These are phyloP conservation scores for Ophiostoma himal-ulmi DNA, from an alignment of 2,329 filamentous ascomycete genomes.

Conservation along the genomic window DNA sequence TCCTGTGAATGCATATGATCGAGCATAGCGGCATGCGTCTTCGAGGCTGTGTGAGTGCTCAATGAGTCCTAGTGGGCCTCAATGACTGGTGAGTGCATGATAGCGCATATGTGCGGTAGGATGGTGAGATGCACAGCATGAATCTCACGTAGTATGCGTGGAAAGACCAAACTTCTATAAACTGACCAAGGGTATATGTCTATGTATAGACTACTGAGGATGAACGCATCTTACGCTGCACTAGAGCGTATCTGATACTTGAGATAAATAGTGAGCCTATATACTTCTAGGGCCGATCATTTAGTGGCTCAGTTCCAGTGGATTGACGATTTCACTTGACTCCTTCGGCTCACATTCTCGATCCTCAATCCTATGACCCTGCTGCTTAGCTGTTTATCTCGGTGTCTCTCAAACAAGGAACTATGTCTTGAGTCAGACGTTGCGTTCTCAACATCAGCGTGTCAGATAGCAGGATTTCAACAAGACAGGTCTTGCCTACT, in stretches of 20 bases:
- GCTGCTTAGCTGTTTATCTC: not conserved
- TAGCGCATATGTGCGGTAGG: not conserved
- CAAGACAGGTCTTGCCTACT: not conserved
- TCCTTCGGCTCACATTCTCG: not conserved
- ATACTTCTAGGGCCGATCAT: not conserved
- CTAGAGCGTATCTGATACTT: no score
- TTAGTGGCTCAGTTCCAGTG: not conserved
- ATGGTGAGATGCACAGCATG: not conserved
- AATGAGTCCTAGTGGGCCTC: not conserved
- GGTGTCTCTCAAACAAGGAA: not conserved
- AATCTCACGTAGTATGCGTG: not conserved
- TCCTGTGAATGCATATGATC: not conserved
- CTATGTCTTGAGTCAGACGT: not conserved
- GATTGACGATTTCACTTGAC: not conserved
- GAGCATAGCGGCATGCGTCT: not conserved
- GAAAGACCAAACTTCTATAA: not conserved
- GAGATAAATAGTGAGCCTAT: no score
- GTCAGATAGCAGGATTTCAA: not conserved
- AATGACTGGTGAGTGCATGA: not conserved
- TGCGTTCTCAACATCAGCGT: not conserved
- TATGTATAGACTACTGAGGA: not conserved
- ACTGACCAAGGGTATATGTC: no score
- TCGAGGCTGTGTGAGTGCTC: constrained; percentile 2
- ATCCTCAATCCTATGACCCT: not conserved
- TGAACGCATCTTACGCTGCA: no score